These are phyloP conservation scores for Pseudogymnoascus sp. DNA, from an alignment of 2,329 filamentous ascomycete genomes.

Conservation along the genomic window DNA sequence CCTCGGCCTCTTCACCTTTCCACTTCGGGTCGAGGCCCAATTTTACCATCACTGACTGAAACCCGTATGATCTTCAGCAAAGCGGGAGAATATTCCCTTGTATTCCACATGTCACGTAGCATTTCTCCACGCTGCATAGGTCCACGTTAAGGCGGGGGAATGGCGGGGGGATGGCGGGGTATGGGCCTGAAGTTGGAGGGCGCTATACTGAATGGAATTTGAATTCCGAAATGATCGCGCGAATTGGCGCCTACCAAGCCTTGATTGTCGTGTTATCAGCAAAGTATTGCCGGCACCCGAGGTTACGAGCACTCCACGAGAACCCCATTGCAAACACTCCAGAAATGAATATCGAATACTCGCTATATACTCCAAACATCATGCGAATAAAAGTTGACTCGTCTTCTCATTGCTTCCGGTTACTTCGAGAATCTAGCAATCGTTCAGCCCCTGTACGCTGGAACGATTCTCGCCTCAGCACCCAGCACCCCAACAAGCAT, in stretches of 20 bases:
- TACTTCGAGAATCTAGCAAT: neutral
- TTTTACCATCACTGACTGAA: neutral
- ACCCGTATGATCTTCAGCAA: neutral
- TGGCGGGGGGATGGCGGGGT: neutral
- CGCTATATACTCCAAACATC: neutral
- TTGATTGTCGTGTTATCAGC: neutral
- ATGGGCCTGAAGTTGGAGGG: neutral
- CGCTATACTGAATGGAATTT: neutral
- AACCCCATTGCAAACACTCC: neutral
- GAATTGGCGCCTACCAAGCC: neutral
- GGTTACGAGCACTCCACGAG: neutral
- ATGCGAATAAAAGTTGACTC: neutral
- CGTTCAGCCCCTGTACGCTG: neutral
- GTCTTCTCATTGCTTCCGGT: neutral
- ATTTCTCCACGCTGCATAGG: neutral
- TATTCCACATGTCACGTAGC: neutral
- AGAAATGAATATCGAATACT: neutral
- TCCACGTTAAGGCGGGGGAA: neutral
- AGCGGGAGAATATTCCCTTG: neutral
- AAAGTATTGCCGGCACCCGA: neutral
- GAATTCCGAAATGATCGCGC: neutral
- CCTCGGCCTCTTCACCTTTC: neutral
- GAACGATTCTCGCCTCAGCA: neutral
- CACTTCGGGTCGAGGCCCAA: neutral
- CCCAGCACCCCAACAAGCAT: neutral